Evolutionary conservation across 169 alveolate species (phyloP), one percentile per base, ranked within the genome.

Genomic region (Theileria equi): DNA sequence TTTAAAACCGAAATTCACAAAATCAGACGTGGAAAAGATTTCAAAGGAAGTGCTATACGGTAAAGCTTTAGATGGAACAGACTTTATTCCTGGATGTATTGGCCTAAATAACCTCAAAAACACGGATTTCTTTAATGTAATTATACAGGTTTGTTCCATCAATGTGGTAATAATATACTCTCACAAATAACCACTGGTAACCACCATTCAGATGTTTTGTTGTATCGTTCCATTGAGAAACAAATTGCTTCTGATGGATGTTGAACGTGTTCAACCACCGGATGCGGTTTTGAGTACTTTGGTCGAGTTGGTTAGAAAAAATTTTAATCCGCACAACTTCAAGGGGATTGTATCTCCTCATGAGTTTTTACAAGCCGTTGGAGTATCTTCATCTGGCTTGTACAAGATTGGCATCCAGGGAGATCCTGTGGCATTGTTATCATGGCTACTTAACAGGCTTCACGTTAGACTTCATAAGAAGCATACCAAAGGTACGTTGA

Each of bases 311-410:
- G 76, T 94, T 41, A 89, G 96, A 80, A 98, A 98, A 89, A 96
- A 96, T 41, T 98, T 94, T 94, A 98, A 95, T 88, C 94, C 97
- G 28, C 87, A 91, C 58, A 96, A 96, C 86, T 96, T 96, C 88
- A 98, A 98, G 78, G 99, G 98, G 11, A 92, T 96, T 63, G 98
- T 96, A 13, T 94, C 98, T 17, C 99, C 98, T 17, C 98, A 96
- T 82, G 99, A 97, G 83, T 89, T 95, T 55, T 66, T 95, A 7
- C 97, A 94, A 83, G 91, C 92, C 13, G 89, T 86, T 16, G 90
- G 92, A 29, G 81, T 86, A 26, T 89, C 84, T 26, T 81, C 92
- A 5, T 66, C 65, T 23, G 88, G 88, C 10, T 50, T 31, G 40
- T 86, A 81, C 65, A 86, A 81, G 49, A 93, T 95, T 2, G 97